Evolutionary conservation across 1,284 basidiomycete genomes (phyloP).

Genomic region (Sporisorium sorghi): DNA sequence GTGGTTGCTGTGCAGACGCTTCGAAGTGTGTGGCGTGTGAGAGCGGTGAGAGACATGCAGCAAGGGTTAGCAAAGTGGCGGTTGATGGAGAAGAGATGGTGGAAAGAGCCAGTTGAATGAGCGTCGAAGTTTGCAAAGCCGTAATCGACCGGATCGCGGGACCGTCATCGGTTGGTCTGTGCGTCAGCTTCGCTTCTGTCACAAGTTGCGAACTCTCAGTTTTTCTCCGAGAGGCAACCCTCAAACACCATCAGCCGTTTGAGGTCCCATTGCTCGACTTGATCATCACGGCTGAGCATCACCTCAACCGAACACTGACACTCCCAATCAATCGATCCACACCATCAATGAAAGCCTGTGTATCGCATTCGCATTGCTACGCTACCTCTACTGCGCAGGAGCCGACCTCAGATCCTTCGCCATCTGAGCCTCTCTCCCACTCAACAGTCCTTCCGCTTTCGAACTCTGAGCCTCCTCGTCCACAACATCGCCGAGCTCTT

Average conservation of each 20-base stretch:
- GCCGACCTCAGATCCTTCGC: conserved; percentile 47
- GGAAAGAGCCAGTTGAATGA: background rate
- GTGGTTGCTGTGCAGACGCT: conserved; percentile 12
- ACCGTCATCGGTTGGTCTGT: background rate
- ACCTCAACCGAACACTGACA: background rate
- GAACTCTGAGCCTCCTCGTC: conserved; percentile 29
- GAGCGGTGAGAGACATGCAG: conserved; percentile 35
- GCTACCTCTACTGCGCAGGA: conserved; percentile 30
- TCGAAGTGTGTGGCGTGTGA: conserved; percentile 26
- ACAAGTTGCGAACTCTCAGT: background rate
- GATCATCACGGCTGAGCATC: background rate
- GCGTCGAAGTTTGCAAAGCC: background rate
- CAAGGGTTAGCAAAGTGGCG: background rate
- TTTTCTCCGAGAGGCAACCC: background rate
- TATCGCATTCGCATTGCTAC: no score
- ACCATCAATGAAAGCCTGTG: background rate
- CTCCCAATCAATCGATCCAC: no score
- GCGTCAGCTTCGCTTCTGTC: no score
- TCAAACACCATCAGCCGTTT: no score
- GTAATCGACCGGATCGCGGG: background rate
- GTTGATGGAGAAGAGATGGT: background rate
- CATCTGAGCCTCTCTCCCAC: conserved; percentile 42
- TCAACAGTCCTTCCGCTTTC: conserved; percentile 42
- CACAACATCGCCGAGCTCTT: conserved; percentile 40
- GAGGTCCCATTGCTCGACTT: background rate